Percentiles rank a stretch among this genome's conserved stretches.
phyloP scores from a whole-genome alignment of 495 filamentous ascomycete species.

The Penicillium ucsense region DNA sequence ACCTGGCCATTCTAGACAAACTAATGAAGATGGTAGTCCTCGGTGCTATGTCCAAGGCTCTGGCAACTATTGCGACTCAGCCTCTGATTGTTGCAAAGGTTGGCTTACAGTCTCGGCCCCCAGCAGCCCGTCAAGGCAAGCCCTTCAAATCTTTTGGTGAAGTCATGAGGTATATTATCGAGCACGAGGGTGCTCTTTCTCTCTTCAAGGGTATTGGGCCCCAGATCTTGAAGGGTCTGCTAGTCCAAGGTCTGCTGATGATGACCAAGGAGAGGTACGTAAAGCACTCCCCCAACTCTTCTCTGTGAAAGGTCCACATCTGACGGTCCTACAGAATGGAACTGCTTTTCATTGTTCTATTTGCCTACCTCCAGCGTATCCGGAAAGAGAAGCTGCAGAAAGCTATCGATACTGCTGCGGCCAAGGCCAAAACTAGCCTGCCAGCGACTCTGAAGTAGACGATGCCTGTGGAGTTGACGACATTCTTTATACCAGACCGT shows the following conservation, averaged over 20 bases:
- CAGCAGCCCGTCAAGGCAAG: conserved; percentile 73
- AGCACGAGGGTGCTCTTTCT: conserved; percentile 72
- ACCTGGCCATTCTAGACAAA: background rate
- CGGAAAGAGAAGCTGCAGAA: conserved; percentile 62
- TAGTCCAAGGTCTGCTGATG: conserved; percentile 95
- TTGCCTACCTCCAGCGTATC: conserved; percentile 66
- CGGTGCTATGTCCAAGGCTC: conserved; percentile 83
- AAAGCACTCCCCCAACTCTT: conserved; percentile 8
- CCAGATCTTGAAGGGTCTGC: conserved; percentile 82
- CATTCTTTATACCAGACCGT: conserved; percentile 2
- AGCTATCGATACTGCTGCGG: conserved; percentile 40
- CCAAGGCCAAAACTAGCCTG: conserved; percentile 32
- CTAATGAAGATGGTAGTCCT: conserved; percentile 49
- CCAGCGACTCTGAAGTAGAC: conserved; percentile 37
- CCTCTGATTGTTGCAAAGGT: conserved; percentile 98
- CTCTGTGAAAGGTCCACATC: conserved; percentile 1
- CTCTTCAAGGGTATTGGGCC: conserved; percentile 97
- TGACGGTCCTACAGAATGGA: conserved; percentile 58
- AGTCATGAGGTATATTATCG: conserved; percentile 85
- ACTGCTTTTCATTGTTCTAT: conserved; percentile 76
- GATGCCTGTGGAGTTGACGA: background rate
- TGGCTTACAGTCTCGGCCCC: conserved; percentile 85
- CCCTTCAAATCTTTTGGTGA: conserved; percentile 92
- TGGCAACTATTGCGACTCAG: conserved; percentile 90
- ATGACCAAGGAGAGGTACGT: conserved; percentile 97